Conservation (phyloP, 768 basidiomycete species). For the Kwoniella sp. region DNA sequence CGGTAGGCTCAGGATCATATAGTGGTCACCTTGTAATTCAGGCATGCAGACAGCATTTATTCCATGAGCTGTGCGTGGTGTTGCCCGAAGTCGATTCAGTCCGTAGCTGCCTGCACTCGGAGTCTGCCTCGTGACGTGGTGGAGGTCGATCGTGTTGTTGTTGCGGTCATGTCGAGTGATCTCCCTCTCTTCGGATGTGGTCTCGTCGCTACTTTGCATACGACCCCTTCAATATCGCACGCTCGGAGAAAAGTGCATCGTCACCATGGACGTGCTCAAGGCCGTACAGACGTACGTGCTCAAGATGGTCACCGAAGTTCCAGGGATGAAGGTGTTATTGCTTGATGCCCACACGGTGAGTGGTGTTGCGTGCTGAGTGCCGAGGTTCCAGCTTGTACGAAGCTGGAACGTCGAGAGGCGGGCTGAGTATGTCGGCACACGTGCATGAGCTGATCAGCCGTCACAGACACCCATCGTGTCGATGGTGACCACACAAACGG, state of each 20-base stretch:
- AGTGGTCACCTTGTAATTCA: background rate
- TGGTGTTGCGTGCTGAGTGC: too few species aligned
- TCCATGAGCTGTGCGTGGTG: too few species aligned
- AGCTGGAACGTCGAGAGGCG: background rate
- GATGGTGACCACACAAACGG: conserved; percentile 87
- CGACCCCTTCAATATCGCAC: too few species aligned
- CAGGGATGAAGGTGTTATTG: conserved; percentile 90
- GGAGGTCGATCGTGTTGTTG: too few species aligned
- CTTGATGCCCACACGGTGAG: conserved; percentile 89
- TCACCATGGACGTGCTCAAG: conserved; percentile 84
- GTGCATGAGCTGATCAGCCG: background rate
- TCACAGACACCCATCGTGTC: conserved; percentile 90
- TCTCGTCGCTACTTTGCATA: too few species aligned
- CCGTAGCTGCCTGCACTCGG: too few species aligned
- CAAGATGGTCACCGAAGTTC: conserved; percentile 77
- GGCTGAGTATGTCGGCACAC: too few species aligned
- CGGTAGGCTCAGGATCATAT: too few species aligned
- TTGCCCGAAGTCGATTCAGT: too few species aligned
- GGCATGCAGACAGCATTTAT: conserved; percentile 9
- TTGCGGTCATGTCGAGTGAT: too few species aligned
- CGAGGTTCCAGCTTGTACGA: background rate
- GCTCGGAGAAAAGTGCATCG: background rate
- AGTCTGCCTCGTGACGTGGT: too few species aligned
- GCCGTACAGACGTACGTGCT: conserved; percentile 90
- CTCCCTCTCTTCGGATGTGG: too few species aligned